A percentile compares a stretch with the other conserved stretches of the same genome.
Evolutionary conservation across 257 asterid species (phyloP).

Genomic region (Echium plantagineum): DNA sequence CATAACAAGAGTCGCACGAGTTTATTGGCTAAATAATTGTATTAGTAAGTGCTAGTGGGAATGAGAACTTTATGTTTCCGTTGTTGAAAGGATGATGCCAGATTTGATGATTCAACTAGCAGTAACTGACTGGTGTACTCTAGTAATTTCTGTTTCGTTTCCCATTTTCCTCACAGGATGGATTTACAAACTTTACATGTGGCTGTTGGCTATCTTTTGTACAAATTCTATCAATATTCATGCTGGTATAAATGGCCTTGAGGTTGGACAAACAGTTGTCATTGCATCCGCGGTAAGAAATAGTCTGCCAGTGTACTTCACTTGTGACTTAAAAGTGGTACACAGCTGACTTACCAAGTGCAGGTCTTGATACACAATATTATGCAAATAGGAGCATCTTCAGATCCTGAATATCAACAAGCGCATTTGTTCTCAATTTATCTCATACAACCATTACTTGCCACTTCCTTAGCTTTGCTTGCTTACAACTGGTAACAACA

Average conservation of each 20-base stretch:
- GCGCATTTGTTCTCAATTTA: constrained; percentile 90
- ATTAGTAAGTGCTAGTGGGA: background rate
- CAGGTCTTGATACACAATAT: constrained; percentile 80
- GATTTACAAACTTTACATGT: constrained; percentile 87
- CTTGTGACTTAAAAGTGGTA: background rate
- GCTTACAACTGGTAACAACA: constrained; percentile 68
- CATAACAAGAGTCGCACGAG: background rate
- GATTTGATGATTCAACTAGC: background rate
- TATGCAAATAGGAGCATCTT: constrained; percentile 73
- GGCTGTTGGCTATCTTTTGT: constrained; percentile 88
- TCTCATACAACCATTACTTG: constrained; percentile 81
- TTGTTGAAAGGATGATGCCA: background rate
- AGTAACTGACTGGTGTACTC: background rate
- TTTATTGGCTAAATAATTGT: background rate
- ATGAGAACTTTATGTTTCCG: background rate
- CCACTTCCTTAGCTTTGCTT: constrained; percentile 83
- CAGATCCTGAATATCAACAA: constrained; percentile 64
- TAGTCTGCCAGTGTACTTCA: background rate
- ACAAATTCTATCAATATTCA: constrained; percentile 88
- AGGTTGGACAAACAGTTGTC: constrained; percentile 90
- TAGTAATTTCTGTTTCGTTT: background rate
- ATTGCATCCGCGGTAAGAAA: constrained; percentile 88
- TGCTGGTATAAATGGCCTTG: constrained; percentile 94
- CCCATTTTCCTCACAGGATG: constrained; percentile 35
- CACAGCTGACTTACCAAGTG: constrained; percentile 13